These are phyloP conservation scores for Infundibulicybe gibba DNA, from an alignment of 768 basidiomycete species.

Conservation along the genomic window DNA sequence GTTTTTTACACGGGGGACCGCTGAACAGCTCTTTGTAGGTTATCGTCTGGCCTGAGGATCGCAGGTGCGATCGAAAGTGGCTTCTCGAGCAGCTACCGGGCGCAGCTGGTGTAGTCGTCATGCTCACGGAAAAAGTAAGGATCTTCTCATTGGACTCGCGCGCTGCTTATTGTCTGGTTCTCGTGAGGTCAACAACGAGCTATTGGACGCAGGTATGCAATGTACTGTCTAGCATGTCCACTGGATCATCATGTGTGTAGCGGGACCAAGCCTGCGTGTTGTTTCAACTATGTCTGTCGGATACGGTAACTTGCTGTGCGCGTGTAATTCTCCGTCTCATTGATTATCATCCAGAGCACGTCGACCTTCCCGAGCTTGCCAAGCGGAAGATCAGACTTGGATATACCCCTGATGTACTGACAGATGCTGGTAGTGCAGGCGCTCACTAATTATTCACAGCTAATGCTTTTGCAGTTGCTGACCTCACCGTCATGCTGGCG, in stretches of 20 bases:
- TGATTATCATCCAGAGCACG: slow-evolving; percentile 66
- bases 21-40: too few species aligned
- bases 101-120: slow-evolving; percentile 57
- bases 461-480: too few species aligned
- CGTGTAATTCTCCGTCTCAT: neutral
- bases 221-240: neutral
- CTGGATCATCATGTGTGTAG: too few species aligned
- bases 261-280: too few species aligned
- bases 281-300: slow-evolving; percentile 94
- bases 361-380: too few species aligned
- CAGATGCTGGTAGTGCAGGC: slow-evolving; percentile 65
- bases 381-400: too few species aligned
- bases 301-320: slow-evolving; percentile 54
- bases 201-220: slow-evolving; percentile 53
- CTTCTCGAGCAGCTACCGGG: slow-evolving; percentile 67
- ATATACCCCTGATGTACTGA: slow-evolving; percentile 92
- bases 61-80: slow-evolving; percentile 61
- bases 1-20: slow-evolving; percentile 32
- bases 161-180: too few species aligned
- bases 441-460: slow-evolving; percentile 68
- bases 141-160: too few species aligned
- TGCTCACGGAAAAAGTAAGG: slow-evolving; percentile 68
- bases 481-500: slow-evolving; percentile 86
- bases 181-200: slow-evolving; percentile 65
- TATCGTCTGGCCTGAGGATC: too few species aligned